Conservation (phyloP, 192 early-diverging fungal species). For the Pilobolus umbonatus region DNA sequence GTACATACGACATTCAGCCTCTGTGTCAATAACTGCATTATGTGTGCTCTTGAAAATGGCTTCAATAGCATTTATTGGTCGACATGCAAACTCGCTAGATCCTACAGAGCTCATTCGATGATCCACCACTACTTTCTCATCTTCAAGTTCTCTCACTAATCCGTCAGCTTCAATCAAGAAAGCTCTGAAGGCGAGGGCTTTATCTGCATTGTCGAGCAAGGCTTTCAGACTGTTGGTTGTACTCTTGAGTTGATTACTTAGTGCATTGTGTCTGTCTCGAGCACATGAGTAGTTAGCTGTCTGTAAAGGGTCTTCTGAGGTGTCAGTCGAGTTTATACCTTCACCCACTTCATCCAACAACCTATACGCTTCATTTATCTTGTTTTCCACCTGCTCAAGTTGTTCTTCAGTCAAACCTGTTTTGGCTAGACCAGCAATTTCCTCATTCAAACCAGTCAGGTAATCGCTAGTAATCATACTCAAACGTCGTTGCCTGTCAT, state of each 20-base stretch:
- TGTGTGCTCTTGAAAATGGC: neutral
- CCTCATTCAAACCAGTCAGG: slow-evolving; percentile 5
- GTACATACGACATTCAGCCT: neutral
- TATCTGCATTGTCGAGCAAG: slow-evolving; percentile 9
- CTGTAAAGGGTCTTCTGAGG: slow-evolving; percentile 19
- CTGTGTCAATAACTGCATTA: neutral
- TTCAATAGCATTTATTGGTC: neutral
- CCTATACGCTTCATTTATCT: neutral
- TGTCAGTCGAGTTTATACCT: neutral
- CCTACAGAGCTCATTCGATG: slow-evolving; percentile 2
- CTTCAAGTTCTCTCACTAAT: slow-evolving; percentile 2
- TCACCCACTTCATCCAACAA: slow-evolving; percentile 1
- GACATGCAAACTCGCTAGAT: neutral
- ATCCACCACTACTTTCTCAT: neutral
- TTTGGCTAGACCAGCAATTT: neutral
- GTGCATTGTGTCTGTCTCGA: slow-evolving; percentile 8
- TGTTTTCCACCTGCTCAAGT: slow-evolving; percentile 8
- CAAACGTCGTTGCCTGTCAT: slow-evolving; percentile 21
- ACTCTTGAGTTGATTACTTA: slow-evolving; percentile 3
- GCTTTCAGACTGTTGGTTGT: neutral
- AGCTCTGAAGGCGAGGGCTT: slow-evolving; percentile 11
- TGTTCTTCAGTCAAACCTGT: slow-evolving; percentile 8
- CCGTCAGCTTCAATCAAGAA: neutral
- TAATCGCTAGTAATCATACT: slow-evolving; percentile 15
- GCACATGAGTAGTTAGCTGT: slow-evolving; percentile 27